Evolutionary conservation across 163 green algal species (phyloP).

Genomic region (Coccomyxa subellipsoidea): DNA sequence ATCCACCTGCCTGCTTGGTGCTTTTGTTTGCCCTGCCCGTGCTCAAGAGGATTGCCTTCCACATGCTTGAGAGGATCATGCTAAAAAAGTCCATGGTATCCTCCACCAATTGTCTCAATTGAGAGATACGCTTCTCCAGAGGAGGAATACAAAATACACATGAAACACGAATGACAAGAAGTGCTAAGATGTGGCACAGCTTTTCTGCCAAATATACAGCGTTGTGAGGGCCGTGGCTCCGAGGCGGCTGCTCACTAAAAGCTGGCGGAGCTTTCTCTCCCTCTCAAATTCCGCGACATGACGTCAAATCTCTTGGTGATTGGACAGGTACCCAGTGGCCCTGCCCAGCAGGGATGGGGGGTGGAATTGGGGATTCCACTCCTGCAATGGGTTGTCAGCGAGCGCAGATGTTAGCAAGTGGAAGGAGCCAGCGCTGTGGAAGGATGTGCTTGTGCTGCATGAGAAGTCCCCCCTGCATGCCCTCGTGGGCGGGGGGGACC

Average conservation of each 20-base stretch:
- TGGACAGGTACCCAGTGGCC: constrained; percentile 26
- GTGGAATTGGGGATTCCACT: constrained; percentile 52
- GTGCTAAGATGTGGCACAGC: too few species aligned
- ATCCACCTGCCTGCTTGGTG: neutral
- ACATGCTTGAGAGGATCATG: neutral
- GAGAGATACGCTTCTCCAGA: too few species aligned
- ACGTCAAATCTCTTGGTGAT: neutral
- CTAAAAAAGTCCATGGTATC: neutral
- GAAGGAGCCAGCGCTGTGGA: constrained; percentile 47
- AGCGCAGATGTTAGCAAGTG: constrained; percentile 20
- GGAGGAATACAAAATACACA: too few species aligned
- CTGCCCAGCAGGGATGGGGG: constrained; percentile 15
- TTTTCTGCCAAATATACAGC: too few species aligned
- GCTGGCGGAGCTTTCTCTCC: neutral
- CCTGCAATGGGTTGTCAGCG: constrained; percentile 46
- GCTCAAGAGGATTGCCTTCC: neutral
- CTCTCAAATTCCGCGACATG: neutral
- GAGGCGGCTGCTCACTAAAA: neutral
- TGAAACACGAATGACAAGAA: too few species aligned
- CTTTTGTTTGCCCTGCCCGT: neutral
- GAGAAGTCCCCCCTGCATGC: constrained; percentile 46
- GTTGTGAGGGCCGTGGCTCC: too few species aligned
- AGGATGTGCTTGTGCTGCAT: constrained; percentile 50
- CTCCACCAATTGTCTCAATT: neutral
- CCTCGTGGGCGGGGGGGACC: constrained; percentile 61